A percentile compares a stretch with the other conserved stretches of the same genome.
Conservation (phyloP, 345 rosid species). For the Kernera saxatilis region DNA sequence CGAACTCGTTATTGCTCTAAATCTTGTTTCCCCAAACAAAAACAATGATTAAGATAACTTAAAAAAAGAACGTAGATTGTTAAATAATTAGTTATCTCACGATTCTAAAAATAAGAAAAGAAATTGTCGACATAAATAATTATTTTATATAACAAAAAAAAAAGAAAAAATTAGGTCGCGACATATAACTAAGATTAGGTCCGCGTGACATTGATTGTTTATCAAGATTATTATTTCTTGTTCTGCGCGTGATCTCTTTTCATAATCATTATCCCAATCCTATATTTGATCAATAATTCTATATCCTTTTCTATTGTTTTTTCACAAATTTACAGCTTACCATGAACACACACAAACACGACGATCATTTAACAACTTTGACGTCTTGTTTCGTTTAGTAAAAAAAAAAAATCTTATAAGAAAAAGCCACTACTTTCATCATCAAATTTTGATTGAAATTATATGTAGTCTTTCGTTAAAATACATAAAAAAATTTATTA, state of each 20-base stretch:
- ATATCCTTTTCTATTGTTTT: background rate
- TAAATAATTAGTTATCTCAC: background rate
- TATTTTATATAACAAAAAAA: background rate
- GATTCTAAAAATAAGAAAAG: background rate
- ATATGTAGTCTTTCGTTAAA: background rate
- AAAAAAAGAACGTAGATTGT: background rate
- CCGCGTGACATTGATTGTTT: conserved; percentile 18
- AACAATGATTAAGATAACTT: background rate
- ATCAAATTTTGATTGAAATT: background rate
- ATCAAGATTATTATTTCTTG: background rate
- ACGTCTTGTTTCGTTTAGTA: background rate
- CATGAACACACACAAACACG: background rate
- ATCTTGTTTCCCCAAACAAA: conserved; percentile 35
- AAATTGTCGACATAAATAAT: background rate
- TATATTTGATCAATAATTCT: background rate
- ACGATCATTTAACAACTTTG: background rate
- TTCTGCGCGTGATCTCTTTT: conserved; percentile 2
- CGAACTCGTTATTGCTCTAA: conserved; percentile 84
- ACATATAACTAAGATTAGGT: conserved; percentile 24
- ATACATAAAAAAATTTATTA: background rate
- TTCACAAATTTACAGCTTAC: background rate
- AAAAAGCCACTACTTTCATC: background rate
- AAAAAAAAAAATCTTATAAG: background rate
- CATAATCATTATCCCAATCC: conserved; percentile 5
- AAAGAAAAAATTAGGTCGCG: background rate